Evolutionary conservation across 1,284 basidiomycete species (phyloP), one percentile per base, ranked within the genome.

Genomic region (Schizophyllum amplum): DNA sequence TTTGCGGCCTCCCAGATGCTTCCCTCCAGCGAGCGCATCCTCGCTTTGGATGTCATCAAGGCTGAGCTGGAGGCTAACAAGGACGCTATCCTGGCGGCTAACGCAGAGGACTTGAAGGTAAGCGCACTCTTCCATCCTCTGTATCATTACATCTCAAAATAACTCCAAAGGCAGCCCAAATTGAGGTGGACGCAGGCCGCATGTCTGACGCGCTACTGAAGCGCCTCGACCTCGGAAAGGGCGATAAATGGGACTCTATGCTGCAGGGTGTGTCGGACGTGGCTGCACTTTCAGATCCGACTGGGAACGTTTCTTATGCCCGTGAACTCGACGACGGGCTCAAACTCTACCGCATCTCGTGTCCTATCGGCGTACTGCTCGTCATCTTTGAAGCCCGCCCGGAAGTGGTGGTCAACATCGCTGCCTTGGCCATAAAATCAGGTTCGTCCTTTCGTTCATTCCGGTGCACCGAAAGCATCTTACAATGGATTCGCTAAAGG

Each of bases 351-450:
- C 84, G 94, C 46, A 88, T 99, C 1, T 93, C 95, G 0, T 99
- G 96, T 69, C 95, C 97, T 0, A 97, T 99, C 61, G 97, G 97
- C 20, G 95, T 98, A 0, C 77, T 99, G 24, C 80, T 99, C 52
- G 93, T 98, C 62, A 98, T 99, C 62, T 99, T 99, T 64, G 97
- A 99, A 72, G 92, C 96, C 2, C 81, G 97, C 33, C 97, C 97
- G 1, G 97, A 99, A 70, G 97, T 99, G 4, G 93, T 99, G 25
- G 90, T 99, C 49, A 99, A 99, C 70, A 98, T 99, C 64, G 93
- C 97, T 5, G 82, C 92, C 0, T 76, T 99, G 63, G 96, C 97
- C 1, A 93, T 99, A 72, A 99, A 98, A 73, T 95, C 92, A 24
- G 96, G 95, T 90, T 65, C 66, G 78, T 68, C 22, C 50, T n/a